A percentile compares a stretch with the other conserved stretches of the same genome.
Conservation (phyloP, 2,329 filamentous ascomycete genomes). For the Alternaria atra region DNA sequence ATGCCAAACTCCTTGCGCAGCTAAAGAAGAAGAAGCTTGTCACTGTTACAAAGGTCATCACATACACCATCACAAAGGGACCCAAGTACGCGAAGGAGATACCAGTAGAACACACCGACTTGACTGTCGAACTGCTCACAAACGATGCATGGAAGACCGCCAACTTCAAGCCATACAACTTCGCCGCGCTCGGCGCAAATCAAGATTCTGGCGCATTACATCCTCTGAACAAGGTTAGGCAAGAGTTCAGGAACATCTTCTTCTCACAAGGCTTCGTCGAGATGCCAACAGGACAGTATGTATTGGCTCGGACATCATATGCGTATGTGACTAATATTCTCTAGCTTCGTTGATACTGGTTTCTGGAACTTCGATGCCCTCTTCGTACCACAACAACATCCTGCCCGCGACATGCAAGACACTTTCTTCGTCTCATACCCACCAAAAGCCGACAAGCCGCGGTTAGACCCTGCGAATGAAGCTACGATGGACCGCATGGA, state of each 20-base stretch:
- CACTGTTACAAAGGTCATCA: constrained; percentile 81
- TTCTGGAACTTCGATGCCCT: constrained; percentile 99
- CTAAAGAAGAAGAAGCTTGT: constrained; percentile 93
- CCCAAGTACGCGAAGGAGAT: constrained; percentile 89
- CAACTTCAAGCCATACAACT: constrained; percentile 85
- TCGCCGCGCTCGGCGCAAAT: constrained; percentile 74
- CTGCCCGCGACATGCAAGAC: constrained; percentile 95
- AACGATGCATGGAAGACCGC: constrained; percentile 91
- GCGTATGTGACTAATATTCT: constrained; percentile 13
- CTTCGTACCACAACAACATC: constrained; percentile 97
- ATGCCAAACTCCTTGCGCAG: constrained; percentile 80
- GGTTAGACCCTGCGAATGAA: constrained; percentile 62
- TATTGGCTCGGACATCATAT: not conserved
- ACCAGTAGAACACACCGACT: constrained; percentile 90
- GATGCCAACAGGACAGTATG: constrained; percentile 86
- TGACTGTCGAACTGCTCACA: constrained; percentile 91
- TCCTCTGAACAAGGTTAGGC: constrained; percentile 87
- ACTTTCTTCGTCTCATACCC: constrained; percentile 99
- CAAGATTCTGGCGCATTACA: constrained; percentile 62
- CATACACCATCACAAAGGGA: constrained; percentile 85
- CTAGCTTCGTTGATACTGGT: constrained; percentile 86
- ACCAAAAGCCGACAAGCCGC: constrained; percentile 72
- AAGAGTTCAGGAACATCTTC: constrained; percentile 97
- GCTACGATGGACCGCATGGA: constrained; percentile 60
- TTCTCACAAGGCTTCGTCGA: constrained; percentile 99